Conservation (phyloP, 2,329 filamentous ascomycete genomes). For the Aspergillus glaucus region DNA sequence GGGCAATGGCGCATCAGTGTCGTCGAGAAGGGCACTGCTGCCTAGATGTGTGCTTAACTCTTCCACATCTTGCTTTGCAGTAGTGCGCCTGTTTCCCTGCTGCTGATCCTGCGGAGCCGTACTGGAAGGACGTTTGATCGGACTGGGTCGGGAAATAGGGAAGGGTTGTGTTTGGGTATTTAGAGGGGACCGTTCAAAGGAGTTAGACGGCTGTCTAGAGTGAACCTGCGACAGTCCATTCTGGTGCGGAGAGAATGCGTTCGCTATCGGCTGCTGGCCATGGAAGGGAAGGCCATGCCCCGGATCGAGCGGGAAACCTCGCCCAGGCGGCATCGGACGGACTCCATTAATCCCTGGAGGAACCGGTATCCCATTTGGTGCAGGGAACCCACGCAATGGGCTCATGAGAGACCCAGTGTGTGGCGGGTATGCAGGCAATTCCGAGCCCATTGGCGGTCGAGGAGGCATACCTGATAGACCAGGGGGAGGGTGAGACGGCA, state of each 20-base stretch:
- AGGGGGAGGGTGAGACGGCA: conserved; percentile 46
- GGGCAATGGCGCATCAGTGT: conserved; percentile 64
- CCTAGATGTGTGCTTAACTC: conserved; percentile 74
- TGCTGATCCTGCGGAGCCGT: conserved; percentile 49
- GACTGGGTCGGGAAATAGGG: conserved; percentile 73
- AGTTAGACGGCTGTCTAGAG: conserved; percentile 67
- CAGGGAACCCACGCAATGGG: conserved; percentile 50
- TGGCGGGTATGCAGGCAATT: conserved; percentile 51
- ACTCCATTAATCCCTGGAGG: conserved; percentile 57
- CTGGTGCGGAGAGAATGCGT: conserved; percentile 28
- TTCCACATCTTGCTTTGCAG: conserved; percentile 56
- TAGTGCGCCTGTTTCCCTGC: conserved; percentile 34
- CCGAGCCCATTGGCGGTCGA: conserved; percentile 45
- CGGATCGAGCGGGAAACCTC: conserved; percentile 48
- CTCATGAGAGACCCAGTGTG: conserved; percentile 46
- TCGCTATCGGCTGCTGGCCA: conserved; percentile 38
- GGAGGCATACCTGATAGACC: conserved; percentile 50
- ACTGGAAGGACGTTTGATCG: conserved; percentile 82
- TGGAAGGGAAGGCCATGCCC: conserved; percentile 38
- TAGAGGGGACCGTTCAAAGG: conserved; percentile 52
- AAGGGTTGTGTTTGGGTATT: conserved; percentile 58
- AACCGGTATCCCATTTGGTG: conserved; percentile 46
- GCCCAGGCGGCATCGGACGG: conserved; percentile 53
- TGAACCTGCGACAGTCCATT: conserved; percentile 51
- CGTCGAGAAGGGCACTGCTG: conserved; percentile 77